phyloP scores from a whole-genome alignment of 2,329 filamentous ascomycete species.

The Grosmannia clavigera region DNA sequence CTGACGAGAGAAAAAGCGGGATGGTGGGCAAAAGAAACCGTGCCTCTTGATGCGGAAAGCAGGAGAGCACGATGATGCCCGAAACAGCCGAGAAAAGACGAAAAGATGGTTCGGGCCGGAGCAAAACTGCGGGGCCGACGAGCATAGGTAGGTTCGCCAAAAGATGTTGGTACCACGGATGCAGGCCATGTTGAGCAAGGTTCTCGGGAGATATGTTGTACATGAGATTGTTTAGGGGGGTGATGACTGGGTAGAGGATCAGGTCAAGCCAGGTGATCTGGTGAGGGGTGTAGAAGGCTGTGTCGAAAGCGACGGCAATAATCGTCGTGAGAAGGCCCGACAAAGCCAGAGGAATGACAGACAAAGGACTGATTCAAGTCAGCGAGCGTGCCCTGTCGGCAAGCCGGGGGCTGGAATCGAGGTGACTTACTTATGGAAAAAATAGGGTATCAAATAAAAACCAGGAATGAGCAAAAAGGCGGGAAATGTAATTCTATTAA shows the following conservation, averaged over 20 bases:
- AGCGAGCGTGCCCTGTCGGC: neutral
- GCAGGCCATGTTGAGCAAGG: slow-evolving; percentile 61
- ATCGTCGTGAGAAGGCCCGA: slow-evolving; percentile 56
- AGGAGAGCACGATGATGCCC: slow-evolving; percentile 56
- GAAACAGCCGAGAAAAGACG: slow-evolving; percentile 63
- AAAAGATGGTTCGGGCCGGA: slow-evolving; percentile 45
- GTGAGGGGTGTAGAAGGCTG: slow-evolving; percentile 61
- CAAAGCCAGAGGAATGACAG: slow-evolving; percentile 49
- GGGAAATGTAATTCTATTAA: slow-evolving; percentile 95
- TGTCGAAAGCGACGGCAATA: slow-evolving; percentile 71
- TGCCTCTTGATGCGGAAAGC: slow-evolving; percentile 70
- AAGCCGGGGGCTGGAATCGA: neutral
- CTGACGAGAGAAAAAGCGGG: slow-evolving; percentile 63
- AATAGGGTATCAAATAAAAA: slow-evolving; percentile 73
- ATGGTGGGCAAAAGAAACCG: slow-evolving; percentile 66
- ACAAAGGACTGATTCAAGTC: slow-evolving; percentile 33
- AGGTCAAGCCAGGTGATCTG: slow-evolving; percentile 54
- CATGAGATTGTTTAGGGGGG: slow-evolving; percentile 63
- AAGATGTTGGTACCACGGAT: slow-evolving; percentile 68
- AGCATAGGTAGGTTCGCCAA: slow-evolving; percentile 60
- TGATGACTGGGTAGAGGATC: slow-evolving; percentile 54
- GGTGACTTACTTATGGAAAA: slow-evolving; percentile 57
- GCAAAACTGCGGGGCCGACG: slow-evolving; percentile 54
- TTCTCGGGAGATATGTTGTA: slow-evolving; percentile 64
- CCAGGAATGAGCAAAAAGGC: slow-evolving; percentile 81